phyloP scores from a whole-genome alignment of 805 yeast species.

The Dipodascus albidus region DNA sequence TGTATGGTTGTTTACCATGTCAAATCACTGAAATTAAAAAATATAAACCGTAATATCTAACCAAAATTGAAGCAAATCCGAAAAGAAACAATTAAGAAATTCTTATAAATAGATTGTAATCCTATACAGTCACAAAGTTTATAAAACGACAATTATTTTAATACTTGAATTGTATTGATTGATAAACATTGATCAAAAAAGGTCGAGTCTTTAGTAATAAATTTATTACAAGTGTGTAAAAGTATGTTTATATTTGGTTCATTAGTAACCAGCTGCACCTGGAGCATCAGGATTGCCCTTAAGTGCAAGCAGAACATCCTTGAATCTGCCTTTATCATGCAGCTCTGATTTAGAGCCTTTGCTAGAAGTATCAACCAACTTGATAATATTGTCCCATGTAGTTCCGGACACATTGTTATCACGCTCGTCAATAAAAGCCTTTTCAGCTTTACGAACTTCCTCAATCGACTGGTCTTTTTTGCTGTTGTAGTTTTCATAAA shows the following conservation, averaged over 20 bases:
- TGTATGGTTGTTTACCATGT: neutral
- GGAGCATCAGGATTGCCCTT: constrained; percentile 65
- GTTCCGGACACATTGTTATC: constrained; percentile 41
- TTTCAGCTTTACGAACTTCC: constrained; percentile 55
- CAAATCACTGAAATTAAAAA: neutral
- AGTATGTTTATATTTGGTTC: neutral
- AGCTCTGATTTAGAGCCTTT: constrained; percentile 34
- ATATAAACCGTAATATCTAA: too few species aligned
- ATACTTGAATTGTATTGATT: too few species aligned
- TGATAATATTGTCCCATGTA: constrained; percentile 50
- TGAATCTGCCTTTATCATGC: constrained; percentile 57
- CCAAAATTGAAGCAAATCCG: too few species aligned
- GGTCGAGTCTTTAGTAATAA: neutral
- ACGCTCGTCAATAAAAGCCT: constrained; percentile 58
- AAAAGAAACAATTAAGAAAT: too few species aligned
- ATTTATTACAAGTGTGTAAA: neutral
- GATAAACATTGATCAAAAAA: neutral
- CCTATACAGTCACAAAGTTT: too few species aligned
- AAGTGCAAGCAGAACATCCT: constrained; percentile 49
- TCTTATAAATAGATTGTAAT: too few species aligned
- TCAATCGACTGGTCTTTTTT: constrained; percentile 65
- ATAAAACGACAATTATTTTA: too few species aligned
- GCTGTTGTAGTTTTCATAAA: constrained; percentile 79
- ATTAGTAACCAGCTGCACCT: constrained; percentile 57
- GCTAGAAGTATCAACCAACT: constrained; percentile 36